Base-by-base conservation (phyloP, 1,284 basidiomycete species). In the Trichosporon asahii region DNA sequence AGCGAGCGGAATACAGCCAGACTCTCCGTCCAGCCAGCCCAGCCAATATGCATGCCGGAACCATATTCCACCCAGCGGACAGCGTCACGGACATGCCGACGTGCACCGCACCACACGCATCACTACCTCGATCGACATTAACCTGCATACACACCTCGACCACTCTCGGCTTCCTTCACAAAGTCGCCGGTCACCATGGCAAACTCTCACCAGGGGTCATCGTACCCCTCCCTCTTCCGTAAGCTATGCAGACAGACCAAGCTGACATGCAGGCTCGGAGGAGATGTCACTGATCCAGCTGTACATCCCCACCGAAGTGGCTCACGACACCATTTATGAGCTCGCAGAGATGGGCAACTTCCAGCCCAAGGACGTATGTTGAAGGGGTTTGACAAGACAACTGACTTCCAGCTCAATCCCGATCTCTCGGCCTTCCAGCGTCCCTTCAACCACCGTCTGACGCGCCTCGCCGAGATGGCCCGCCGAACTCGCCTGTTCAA, bases 251-350 rank as follows among this genome's bases (percentile, higher is more conserved):
- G n/a, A 14, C 18, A 21, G 65, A 23, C 40, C 31, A 23, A 21
- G 49, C 65, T 68, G 46, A 67, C 66, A 15, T 49, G 11, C 75
- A 95, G 94, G 91, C 74, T 96, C 94, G 86, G 94, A 95, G 85
- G 88, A 90, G 86, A 98, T 98, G 95, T 96, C 94, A 87, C 88
- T 97, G 85, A 92, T 98, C 76, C 95, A 99, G 88, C 90, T 99
- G 81, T 97, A 96, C 84, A 92, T 98, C 77, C 97, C 97, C 65
- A 92, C 93, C 64, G 97, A 99, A 87, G 94, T 97, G 68, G 94
- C 95, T 27, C 97, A 99, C 84, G 93, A 97, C 79, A 93, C 96
- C 65, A 93, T 98, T 72, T 90, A 92, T 73, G 94, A 97, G 82
- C 90, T 99, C 21, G 96, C 94, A 75, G 94, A 98, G 84, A 89